Evolutionary conservation across 305 asterid species (phyloP).

Genomic region (Fraxinus dipetala): DNA sequence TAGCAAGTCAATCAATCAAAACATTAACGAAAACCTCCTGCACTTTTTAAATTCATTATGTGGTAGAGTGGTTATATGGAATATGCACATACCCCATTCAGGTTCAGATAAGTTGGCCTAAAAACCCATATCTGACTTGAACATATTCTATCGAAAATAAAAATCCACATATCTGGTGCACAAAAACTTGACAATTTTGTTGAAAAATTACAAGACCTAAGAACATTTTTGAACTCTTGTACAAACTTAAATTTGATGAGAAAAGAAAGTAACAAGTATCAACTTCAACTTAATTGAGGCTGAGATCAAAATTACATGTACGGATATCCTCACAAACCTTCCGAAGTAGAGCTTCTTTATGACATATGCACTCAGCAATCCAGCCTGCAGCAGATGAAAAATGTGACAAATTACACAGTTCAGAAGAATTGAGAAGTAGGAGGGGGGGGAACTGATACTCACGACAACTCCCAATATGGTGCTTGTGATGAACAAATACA

Average conservation of each 20-base stretch:
- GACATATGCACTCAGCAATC: constrained; percentile 81
- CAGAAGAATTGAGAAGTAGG: constrained; percentile 18
- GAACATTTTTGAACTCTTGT: background rate
- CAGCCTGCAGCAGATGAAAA: constrained; percentile 54
- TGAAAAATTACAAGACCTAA: background rate
- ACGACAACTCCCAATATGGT: constrained; percentile 75
- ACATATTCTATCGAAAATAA: background rate
- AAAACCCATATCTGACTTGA: background rate
- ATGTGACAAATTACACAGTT: constrained; percentile 15
- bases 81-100: background rate
- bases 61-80: background rate
- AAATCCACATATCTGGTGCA: background rate
- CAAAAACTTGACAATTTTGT: background rate
- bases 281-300: background rate
- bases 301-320: constrained; percentile 9
- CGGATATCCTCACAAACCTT: constrained; percentile 51
- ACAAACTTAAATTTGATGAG: background rate
- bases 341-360: constrained; percentile 93
- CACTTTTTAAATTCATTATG: background rate
- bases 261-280: background rate
- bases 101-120: background rate
- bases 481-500: constrained; percentile 71
- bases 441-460: constrained; percentile 26
- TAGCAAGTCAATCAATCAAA: constrained; percentile 10
- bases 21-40: constrained; percentile 12